A percentile compares a stretch with the other conserved stretches of the same genome.
Evolutionary conservation across 495 filamentous ascomycete species (phyloP).

Genomic region (Penicillium daleae): DNA sequence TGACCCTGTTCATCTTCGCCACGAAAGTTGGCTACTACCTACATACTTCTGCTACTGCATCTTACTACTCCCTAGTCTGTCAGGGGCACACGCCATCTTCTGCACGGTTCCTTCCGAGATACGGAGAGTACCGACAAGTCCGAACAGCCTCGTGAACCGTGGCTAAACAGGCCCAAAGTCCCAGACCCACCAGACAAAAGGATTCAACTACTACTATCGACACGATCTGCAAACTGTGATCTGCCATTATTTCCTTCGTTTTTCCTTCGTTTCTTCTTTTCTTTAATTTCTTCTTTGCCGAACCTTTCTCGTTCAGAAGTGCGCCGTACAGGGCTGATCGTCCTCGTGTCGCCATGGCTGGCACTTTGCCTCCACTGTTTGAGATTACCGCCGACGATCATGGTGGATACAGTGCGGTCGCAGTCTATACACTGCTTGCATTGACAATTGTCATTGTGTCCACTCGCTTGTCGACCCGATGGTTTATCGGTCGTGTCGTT

Average conservation of each 20-base stretch:
- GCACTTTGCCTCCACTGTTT: constrained; percentile 36
- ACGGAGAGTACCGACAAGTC: too few species aligned
- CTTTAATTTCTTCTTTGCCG: not conserved
- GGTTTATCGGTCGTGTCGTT: constrained; percentile 32
- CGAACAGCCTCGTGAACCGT: constrained; percentile 1
- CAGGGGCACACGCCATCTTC: not conserved
- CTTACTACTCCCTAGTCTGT: not conserved
- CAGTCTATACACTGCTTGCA: constrained; percentile 31
- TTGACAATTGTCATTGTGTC: constrained; percentile 28
- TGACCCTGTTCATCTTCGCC: not conserved
- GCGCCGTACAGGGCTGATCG: constrained; percentile 6
- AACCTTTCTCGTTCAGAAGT: constrained; percentile 2
- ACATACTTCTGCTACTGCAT: too few species aligned
- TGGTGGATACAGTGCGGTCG: constrained; percentile 33
- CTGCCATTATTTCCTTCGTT: constrained; percentile 13
- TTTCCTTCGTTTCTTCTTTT: not conserved
- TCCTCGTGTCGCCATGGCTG: constrained; percentile 21
- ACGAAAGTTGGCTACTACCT: not conserved
- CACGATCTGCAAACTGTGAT: constrained; percentile 17
- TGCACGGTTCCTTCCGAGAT: not conserved
- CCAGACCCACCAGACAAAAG: constrained; percentile 5
- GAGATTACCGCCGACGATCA: constrained; percentile 34
- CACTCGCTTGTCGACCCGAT: constrained; percentile 31
- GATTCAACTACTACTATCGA: not conserved
- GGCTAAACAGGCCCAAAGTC: not conserved